phyloP scores from a whole-genome alignment of 179 eudicot genomes.

The Amaranthus tricolor region DNA sequence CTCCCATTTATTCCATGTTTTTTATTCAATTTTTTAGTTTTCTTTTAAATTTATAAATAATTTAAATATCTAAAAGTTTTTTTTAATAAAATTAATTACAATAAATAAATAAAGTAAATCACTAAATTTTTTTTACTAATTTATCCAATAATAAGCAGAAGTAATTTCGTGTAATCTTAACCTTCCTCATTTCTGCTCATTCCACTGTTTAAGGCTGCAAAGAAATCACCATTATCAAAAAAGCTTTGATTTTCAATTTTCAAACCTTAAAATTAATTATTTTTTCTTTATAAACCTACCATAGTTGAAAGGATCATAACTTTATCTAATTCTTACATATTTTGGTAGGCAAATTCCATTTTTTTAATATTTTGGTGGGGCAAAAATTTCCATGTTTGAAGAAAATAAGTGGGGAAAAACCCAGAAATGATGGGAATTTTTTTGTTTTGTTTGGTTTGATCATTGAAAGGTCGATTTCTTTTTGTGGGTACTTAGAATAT shows the following conservation, averaged over 20 bases:
- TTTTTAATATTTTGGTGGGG: slow-evolving; percentile 3
- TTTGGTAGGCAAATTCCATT: background rate
- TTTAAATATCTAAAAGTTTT: no score
- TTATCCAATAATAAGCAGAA: slow-evolving; percentile 7
- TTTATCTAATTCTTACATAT: background rate
- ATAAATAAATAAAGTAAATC: background rate
- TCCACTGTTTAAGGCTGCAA: slow-evolving; percentile 45
- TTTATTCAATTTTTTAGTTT: background rate
- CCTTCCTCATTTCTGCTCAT: slow-evolving; percentile 26
- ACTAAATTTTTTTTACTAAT: background rate
- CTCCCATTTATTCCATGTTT: background rate
- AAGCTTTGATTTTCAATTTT: slow-evolving; percentile 11
- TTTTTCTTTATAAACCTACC: slow-evolving; percentile 13
- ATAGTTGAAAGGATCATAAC: slow-evolving; percentile 1
- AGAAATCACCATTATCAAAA: slow-evolving; percentile 35
- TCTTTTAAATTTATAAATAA: background rate
- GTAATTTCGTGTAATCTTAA: slow-evolving; percentile 53
- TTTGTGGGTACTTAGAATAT: slow-evolving; percentile 25
- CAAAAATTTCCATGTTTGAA: background rate
- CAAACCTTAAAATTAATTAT: slow-evolving; percentile 10
- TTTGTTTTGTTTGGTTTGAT: slow-evolving; percentile 23
- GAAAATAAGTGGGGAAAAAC: slow-evolving; percentile 7
- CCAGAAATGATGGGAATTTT: slow-evolving; percentile 30
- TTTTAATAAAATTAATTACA: background rate
- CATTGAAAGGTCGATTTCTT: slow-evolving; percentile 79